These are phyloP conservation scores for Pichia sp. DNA, from an alignment of 1,139 yeast genomes.

Conservation along the genomic window DNA sequence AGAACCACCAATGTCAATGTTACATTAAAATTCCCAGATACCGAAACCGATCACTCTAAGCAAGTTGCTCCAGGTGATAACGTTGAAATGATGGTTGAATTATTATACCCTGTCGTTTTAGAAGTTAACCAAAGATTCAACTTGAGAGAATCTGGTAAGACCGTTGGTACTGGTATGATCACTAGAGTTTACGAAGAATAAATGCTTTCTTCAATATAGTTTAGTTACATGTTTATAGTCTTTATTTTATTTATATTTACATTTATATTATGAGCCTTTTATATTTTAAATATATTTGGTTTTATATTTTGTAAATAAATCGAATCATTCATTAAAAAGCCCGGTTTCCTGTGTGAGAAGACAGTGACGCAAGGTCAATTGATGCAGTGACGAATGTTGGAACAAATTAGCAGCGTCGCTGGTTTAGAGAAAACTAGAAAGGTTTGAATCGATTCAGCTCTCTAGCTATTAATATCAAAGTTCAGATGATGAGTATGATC, in stretches of 20 bases:
- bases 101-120: conserved; percentile 86
- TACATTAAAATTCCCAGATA: conserved; percentile 84
- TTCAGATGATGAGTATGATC: too few species aligned
- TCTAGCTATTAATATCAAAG: too few species aligned
- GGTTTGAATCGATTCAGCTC: too few species aligned
- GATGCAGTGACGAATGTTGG: too few species aligned
- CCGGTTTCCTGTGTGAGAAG: too few species aligned
- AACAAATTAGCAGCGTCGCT: too few species aligned
- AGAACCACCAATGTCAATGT: conserved; percentile 97
- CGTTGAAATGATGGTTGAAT: conserved; percentile 89
- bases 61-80: conserved; percentile 99
- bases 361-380: too few species aligned
- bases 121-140: conserved; percentile 98
- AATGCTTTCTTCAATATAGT: conserved; percentile 16
- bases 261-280: too few species aligned
- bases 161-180: conserved; percentile 97
- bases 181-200: conserved; percentile 79
- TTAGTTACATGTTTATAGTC: conserved; percentile 6
- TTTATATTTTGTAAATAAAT: too few species aligned
- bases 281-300: too few species aligned
- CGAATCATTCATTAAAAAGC: too few species aligned
- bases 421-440: too few species aligned
- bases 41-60: conserved; percentile 75
- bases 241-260: conserved; percentile 1
- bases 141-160: conserved; percentile 99